Evolutionary conservation across 2,329 filamentous ascomycete genomes (phyloP).

Genomic region (Cladophialophora carrionii): DNA sequence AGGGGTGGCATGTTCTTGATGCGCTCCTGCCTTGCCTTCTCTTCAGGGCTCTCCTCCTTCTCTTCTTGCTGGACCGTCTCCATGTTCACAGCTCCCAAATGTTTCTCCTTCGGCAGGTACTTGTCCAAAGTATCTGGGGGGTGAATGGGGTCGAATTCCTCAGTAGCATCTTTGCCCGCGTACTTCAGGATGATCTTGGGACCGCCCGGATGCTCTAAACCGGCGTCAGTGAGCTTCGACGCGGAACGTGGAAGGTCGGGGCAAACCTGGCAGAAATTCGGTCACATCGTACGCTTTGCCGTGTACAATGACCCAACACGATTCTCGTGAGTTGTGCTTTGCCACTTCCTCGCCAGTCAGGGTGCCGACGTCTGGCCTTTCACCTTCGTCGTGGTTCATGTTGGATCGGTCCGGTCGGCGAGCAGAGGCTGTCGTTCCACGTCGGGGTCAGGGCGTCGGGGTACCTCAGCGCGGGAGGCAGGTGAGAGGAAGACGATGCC

Average conservation of each 20-base stretch:
- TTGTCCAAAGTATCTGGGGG: constrained; percentile 82
- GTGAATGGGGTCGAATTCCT: constrained; percentile 87
- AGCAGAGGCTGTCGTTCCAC: constrained; percentile 26
- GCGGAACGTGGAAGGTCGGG: constrained; percentile 1
- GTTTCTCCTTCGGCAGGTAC: constrained; percentile 82
- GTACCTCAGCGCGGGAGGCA: constrained; percentile 8
- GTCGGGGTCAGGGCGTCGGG: constrained; percentile 23
- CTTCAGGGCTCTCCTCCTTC: constrained; percentile 69
- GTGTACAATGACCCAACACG: constrained; percentile 90
- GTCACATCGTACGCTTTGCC: constrained; percentile 89
- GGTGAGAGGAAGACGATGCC: constrained; percentile 31
- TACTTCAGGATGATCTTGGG: constrained; percentile 95
- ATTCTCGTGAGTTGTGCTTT: constrained; percentile 78
- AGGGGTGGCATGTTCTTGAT: constrained; percentile 75
- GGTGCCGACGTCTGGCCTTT: constrained; percentile 40
- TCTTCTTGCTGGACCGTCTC: constrained; percentile 49
- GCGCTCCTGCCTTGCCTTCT: constrained; percentile 73
- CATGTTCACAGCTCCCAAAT: constrained; percentile 90
- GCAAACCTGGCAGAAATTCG: constrained; percentile 69
- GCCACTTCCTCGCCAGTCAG: constrained; percentile 63
- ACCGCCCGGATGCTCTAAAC: constrained; percentile 79
- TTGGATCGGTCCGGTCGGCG: constrained; percentile 16
- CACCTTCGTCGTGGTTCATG: constrained; percentile 35
- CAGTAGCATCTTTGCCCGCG: constrained; percentile 90
- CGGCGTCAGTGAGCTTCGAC: constrained; percentile 8